phyloP scores from a whole-genome alignment of 306 rosid genomes.

The Vachellia pachyceras region DNA sequence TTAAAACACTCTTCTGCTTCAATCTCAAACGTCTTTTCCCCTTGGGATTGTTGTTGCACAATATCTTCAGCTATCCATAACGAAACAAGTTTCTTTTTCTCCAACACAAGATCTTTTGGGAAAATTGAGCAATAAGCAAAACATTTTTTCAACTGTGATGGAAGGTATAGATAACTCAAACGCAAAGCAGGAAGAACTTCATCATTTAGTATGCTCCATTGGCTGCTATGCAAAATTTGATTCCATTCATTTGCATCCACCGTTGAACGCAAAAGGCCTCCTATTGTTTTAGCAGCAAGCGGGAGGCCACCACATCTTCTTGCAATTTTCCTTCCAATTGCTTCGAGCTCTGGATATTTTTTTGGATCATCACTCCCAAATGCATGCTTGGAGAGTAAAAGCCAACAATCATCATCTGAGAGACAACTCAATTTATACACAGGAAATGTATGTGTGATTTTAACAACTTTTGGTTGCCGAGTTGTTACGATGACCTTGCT shows the following conservation, averaged over 20 bases:
- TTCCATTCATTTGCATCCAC: constrained; percentile 45
- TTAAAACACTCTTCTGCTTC: constrained; percentile 34
- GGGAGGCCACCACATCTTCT: constrained; percentile 56
- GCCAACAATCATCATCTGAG: constrained; percentile 46
- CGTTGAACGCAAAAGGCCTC: constrained; percentile 43
- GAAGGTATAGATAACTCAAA: constrained; percentile 32
- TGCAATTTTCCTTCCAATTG: constrained; percentile 45
- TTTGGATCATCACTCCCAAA: constrained; percentile 19
- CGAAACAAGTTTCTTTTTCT: constrained; percentile 11
- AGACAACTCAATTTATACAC: constrained; percentile 34
- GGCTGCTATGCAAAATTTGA: constrained; percentile 29
- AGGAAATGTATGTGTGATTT: constrained; percentile 42
- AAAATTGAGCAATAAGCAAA: constrained; percentile 42
- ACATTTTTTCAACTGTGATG: constrained; percentile 37
- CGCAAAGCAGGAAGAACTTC: constrained; percentile 41
- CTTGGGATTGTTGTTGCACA: neutral
- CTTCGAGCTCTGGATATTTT: constrained; percentile 28
- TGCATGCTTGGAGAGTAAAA: constrained; percentile 48
- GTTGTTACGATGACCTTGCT: constrained; percentile 57
- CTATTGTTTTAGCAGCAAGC: constrained; percentile 50
- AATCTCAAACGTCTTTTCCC: constrained; percentile 14
- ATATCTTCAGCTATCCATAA: constrained; percentile 57
- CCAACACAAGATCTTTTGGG: constrained; percentile 21
- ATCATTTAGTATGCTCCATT: constrained; percentile 48
- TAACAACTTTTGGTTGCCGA: constrained; percentile 43